Percentiles rank a stretch among this genome's conserved stretches.
phyloP scores from a whole-genome alignment of 179 eudicot species.

The Spergularia azorica region DNA sequence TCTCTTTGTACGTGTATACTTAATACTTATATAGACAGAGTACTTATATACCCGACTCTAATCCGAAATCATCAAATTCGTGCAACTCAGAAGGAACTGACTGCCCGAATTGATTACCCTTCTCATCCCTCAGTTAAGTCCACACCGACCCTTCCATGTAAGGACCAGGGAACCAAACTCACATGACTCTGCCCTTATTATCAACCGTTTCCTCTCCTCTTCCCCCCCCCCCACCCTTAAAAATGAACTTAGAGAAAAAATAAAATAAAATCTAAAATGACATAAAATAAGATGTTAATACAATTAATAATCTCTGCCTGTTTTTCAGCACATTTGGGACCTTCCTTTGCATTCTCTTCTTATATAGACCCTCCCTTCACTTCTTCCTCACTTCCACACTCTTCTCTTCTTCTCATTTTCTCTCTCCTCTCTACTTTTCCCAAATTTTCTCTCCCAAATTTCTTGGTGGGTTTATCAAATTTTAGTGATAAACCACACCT shows the following conservation, averaged over 20 bases:
- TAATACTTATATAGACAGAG: no score
- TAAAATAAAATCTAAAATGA: neutral
- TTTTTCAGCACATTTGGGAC: slow-evolving; percentile 40
- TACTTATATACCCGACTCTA: no score
- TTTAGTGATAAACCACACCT: slow-evolving; percentile 56
- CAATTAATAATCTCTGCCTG: slow-evolving; percentile 45
- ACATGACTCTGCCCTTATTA: slow-evolving; percentile 54
- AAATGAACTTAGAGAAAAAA: neutral
- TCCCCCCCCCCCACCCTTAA: no score
- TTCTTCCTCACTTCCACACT: slow-evolving; percentile 29
- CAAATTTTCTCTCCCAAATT: neutral
- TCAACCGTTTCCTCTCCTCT: slow-evolving; percentile 34
- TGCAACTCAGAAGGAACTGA: neutral
- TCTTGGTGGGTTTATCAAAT: slow-evolving; percentile 50
- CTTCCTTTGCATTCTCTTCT: slow-evolving; percentile 41
- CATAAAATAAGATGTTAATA: neutral
- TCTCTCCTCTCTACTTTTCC: slow-evolving; percentile 10
- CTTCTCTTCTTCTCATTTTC: slow-evolving; percentile 14
- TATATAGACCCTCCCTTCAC: slow-evolving; percentile 47
- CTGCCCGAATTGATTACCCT: slow-evolving; percentile 9
- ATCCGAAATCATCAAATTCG: no score
- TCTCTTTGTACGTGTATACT: no score
- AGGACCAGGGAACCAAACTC: slow-evolving; percentile 54
- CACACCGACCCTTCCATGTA: slow-evolving; percentile 53
- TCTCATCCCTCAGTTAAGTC: slow-evolving; percentile 11